phyloP scores from a whole-genome alignment of 345 rosid genomes.

The Jatropha curcas region DNA sequence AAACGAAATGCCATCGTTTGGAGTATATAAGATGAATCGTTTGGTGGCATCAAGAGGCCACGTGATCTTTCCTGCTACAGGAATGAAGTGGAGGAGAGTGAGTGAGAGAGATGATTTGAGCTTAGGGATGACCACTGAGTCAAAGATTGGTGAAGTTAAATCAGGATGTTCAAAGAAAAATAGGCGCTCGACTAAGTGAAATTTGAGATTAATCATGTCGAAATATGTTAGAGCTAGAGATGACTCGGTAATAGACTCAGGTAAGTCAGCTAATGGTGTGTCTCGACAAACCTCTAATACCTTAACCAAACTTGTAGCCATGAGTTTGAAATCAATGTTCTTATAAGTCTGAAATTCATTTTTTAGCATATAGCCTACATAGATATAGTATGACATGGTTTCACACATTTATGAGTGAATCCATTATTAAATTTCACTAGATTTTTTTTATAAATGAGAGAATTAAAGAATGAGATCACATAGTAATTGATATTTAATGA shows the following conservation, averaged over 20 bases:
- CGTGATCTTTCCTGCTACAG: conserved; percentile 16
- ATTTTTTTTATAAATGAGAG: too few species aligned
- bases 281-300: too few species aligned
- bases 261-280: not conserved
- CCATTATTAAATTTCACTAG: too few species aligned
- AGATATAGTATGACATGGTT: too few species aligned
- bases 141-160: not conserved
- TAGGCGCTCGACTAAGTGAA: not conserved
- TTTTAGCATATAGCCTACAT: too few species aligned
- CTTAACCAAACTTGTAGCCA: too few species aligned
- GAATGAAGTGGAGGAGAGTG: conserved; percentile 17
- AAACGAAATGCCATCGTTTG: conserved; percentile 17
- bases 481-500: too few species aligned
- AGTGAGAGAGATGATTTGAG: conserved; percentile 18
- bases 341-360: too few species aligned
- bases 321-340: too few species aligned
- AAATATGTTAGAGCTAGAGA: conserved; percentile 13
- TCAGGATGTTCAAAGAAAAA: conserved; percentile 10
- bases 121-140: conserved; percentile 9
- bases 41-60: conserved; percentile 4
- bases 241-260: not conserved
- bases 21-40: conserved; percentile 14
- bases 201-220: conserved; percentile 12
- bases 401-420: too few species aligned
- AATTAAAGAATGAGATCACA: too few species aligned